These are phyloP conservation scores for Dactylellina leptospora DNA, from an alignment of 2,329 filamentous ascomycete species.

Conservation along the genomic window DNA sequence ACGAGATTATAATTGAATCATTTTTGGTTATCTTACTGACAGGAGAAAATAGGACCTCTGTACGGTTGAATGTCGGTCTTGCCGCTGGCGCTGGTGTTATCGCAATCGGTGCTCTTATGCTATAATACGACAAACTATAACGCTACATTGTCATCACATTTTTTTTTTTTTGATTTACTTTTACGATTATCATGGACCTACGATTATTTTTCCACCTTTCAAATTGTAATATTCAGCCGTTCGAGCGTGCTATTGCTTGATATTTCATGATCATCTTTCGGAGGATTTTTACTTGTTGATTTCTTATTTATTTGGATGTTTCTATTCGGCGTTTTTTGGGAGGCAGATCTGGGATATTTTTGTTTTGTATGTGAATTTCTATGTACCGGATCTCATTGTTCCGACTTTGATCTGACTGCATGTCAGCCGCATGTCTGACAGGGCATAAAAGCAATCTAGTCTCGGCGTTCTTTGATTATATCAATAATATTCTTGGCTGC, in stretches of 20 bases:
- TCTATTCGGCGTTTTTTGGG: too few relatives aligned
- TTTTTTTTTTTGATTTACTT: too few relatives aligned
- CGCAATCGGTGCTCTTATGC: slow-evolving; percentile 30
- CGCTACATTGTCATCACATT: too few relatives aligned
- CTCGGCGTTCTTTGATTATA: too few relatives aligned
- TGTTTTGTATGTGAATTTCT: neutral
- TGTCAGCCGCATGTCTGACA: neutral
- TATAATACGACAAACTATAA: too few relatives aligned
- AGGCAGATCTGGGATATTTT: too few relatives aligned
- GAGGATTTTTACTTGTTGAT: neutral
- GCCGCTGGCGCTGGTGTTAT: slow-evolving; percentile 13
- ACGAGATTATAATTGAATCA: too few relatives aligned
- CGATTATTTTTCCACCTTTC: too few relatives aligned
- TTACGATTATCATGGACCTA: too few relatives aligned
- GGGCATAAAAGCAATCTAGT: too few relatives aligned
- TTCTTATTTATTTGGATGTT: neutral
- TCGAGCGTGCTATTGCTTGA: neutral
- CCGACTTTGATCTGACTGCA: neutral
- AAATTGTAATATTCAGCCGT: neutral
- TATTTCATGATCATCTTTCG: neutral
- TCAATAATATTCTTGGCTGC: too few relatives aligned
- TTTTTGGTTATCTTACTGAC: slow-evolving; percentile 2
- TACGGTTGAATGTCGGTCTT: slow-evolving; percentile 29
- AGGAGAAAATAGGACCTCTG: slow-evolving; percentile 4
- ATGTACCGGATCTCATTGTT: neutral